Conservation (phyloP, 768 basidiomycete species). For the Ramaria sp. region DNA sequence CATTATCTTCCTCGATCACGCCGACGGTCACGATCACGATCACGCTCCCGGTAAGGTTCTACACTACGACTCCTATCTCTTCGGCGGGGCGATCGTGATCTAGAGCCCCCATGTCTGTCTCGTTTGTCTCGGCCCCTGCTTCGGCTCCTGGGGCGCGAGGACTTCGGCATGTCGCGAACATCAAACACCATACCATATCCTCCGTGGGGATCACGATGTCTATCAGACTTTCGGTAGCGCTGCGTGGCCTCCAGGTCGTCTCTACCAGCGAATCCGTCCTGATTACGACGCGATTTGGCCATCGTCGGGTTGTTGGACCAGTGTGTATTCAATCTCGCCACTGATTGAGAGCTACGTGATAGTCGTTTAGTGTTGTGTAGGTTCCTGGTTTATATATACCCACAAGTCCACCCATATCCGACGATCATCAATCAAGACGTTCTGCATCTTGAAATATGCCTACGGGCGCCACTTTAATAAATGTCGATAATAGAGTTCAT, state of each 20-base stretch:
- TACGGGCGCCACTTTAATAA: constrained; percentile 19
- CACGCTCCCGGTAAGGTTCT: constrained; percentile 16
- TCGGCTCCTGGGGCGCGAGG: constrained; percentile 19
- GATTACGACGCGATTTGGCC: constrained; percentile 24
- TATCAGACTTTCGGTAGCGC: constrained; percentile 41
- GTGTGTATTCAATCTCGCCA: constrained; percentile 68
- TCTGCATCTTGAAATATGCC: constrained; percentile 99
- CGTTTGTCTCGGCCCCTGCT: constrained; percentile 19
- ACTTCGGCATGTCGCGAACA: constrained; percentile 31
- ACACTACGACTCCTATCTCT: constrained; percentile 10
- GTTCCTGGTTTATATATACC: constrained; percentile 18
- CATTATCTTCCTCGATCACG: neutral
- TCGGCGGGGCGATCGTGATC: constrained; percentile 17
- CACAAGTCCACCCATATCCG: constrained; percentile 99
- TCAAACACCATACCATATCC: constrained; percentile 83
- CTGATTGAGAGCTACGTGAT: constrained; percentile 72
- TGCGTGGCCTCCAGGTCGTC: constrained; percentile 66
- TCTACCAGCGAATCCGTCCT: constrained; percentile 54
- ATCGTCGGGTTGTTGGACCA: constrained; percentile 76
- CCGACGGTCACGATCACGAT: constrained; percentile 19
- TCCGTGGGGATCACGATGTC: constrained; percentile 19
- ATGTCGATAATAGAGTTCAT: neutral
- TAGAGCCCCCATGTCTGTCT: constrained; percentile 15
- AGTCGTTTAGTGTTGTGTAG: neutral
- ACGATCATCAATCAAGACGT: constrained; percentile 93